phyloP scores from a whole-genome alignment of 106 monocot genomes.

The Acorus gramineus region DNA sequence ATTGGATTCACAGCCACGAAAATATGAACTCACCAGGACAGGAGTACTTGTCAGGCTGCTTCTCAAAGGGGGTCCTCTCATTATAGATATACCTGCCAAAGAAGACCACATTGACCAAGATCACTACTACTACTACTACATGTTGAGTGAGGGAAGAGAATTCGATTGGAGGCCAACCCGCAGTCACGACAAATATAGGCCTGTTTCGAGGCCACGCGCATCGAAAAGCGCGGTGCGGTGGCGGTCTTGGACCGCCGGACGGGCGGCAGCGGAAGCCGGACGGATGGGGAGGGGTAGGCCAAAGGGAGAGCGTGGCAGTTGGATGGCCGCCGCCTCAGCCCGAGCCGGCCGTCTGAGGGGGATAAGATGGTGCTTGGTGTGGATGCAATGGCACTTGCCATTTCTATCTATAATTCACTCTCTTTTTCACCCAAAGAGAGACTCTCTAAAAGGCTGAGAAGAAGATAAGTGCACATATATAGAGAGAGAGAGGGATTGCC shows the following conservation, averaged over 20 bases:
- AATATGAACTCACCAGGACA: conserved; percentile 54
- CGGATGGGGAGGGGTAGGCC: conserved; percentile 53
- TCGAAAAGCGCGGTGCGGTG: conserved; percentile 34
- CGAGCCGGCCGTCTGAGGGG: neutral
- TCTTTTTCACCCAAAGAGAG: too few species aligned
- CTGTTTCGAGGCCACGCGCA: conserved; percentile 69
- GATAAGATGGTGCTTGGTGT: conserved; percentile 5
- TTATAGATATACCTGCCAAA: conserved; percentile 81
- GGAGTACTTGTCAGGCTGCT: conserved; percentile 83
- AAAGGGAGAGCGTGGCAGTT: conserved; percentile 47
- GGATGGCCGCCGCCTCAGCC: conserved; percentile 20
- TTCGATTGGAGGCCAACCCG: conserved; percentile 30
- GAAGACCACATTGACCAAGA: neutral
- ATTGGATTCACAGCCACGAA: neutral
- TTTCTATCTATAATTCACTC: too few species aligned
- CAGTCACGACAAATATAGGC: conserved; percentile 94
- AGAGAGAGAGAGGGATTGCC: too few species aligned
- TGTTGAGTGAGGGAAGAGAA: neutral
- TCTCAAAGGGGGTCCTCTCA: conserved; percentile 89
- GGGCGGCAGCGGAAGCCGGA: conserved; percentile 33
- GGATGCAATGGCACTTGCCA: neutral
- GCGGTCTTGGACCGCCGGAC: neutral
- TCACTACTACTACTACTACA: neutral
- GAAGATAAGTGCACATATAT: too few species aligned
- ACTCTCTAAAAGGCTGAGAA: too few species aligned